A percentile compares a stretch with the other conserved stretches of the same genome.
These are phyloP conservation scores for Skeletonema potamos DNA, from an alignment of 108 stramenopile species.

Conservation along the genomic window DNA sequence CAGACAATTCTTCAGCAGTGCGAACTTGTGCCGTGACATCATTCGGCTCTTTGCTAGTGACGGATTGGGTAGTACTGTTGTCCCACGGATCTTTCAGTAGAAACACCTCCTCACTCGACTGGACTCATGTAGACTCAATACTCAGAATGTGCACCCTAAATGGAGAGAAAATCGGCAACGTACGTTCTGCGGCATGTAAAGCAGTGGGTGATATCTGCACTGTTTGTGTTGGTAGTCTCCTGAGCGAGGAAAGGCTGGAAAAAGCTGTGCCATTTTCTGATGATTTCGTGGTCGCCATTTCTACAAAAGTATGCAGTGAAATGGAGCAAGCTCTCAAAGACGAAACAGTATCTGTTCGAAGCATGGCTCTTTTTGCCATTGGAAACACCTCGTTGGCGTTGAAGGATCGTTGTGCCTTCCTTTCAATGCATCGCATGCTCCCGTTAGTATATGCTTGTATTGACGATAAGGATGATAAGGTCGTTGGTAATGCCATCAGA, in stretches of 20 bases:
- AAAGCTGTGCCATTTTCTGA: not conserved
- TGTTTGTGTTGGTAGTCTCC: conserved; percentile 23
- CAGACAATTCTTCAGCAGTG: conserved; percentile 23
- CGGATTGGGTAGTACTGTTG: conserved; percentile 56
- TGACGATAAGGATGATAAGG: conserved; percentile 64
- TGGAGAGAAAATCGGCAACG: conserved; percentile 39
- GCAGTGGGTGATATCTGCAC: conserved; percentile 67
- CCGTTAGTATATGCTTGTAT: conserved; percentile 21
- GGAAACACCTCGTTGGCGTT: conserved; percentile 65
- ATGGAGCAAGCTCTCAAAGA: conserved; percentile 50
- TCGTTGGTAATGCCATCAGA: conserved; percentile 71
- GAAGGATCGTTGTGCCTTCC: conserved; percentile 21
- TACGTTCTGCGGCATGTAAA: conserved; percentile 62
- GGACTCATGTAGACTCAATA: conserved; percentile 29
- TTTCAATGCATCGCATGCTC: conserved; percentile 19
- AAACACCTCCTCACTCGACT: conserved; percentile 6
- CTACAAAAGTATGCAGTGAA: conserved; percentile 29
- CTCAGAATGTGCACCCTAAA: conserved; percentile 41
- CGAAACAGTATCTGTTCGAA: conserved; percentile 47
- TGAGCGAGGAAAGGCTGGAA: not conserved
- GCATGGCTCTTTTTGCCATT: conserved; percentile 69
- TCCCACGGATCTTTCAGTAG: not conserved
- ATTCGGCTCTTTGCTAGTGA: conserved; percentile 39
- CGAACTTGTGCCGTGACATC: conserved; percentile 30
- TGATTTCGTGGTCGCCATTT: conserved; percentile 16